Evolutionary conservation across 2,329 filamentous ascomycete genomes (phyloP).

Genomic region (Akanthomyces dipterigenus): DNA sequence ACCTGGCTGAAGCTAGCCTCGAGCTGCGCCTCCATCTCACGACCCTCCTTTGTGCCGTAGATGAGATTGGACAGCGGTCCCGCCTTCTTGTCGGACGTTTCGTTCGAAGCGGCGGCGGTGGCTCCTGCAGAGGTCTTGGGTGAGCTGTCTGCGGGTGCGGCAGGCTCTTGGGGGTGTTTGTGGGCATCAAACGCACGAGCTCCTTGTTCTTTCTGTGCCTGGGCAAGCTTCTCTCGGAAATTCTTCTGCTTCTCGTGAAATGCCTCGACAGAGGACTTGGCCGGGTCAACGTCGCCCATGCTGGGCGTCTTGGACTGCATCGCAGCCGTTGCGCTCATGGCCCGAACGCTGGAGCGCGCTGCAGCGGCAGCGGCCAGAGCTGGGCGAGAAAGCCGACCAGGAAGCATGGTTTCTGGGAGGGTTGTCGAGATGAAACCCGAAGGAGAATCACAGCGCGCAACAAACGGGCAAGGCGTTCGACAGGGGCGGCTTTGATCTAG

Average conservation of each 20-base stretch:
- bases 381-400: conserved; percentile 43
- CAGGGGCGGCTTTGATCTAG: neutral
- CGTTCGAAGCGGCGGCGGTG: conserved; percentile 43
- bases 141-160: conserved; percentile 34
- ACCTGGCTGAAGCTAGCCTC: conserved; percentile 95
- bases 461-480: neutral
- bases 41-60: conserved; percentile 93
- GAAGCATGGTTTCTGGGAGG: conserved; percentile 38
- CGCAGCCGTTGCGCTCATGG: conserved; percentile 49
- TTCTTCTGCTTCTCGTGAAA: conserved; percentile 81
- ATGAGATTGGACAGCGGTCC: conserved; percentile 79
- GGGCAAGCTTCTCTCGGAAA: conserved; percentile 76
- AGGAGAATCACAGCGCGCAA: conserved; percentile 1
- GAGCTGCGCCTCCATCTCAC: conserved; percentile 90
- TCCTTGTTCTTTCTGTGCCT: conserved; percentile 74
- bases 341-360: conserved; percentile 43
- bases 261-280: conserved; percentile 57
- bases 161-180: conserved; percentile 30
- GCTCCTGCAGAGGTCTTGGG: conserved; percentile 28
- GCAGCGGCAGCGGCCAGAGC: conserved; percentile 32
- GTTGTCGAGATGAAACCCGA: neutral
- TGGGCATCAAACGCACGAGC: conserved; percentile 61
- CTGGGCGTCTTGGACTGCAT: conserved; percentile 54
- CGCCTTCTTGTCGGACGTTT: conserved; percentile 56
- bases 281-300: conserved; percentile 70